Base-by-base conservation (phyloP, 192 early-diverging fungal species). In the Piromyces finnis region DNA sequence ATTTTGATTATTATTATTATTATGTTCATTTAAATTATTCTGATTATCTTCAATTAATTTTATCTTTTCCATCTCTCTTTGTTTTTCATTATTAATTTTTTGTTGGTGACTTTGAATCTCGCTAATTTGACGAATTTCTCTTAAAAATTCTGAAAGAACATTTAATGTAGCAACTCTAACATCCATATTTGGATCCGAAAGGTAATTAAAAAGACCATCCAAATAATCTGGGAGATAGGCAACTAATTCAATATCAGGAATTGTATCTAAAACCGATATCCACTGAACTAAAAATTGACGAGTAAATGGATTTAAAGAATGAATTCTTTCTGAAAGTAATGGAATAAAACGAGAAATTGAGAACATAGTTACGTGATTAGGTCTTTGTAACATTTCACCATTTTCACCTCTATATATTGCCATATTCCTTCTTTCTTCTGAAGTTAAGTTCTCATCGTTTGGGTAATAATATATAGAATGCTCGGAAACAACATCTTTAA, bases 401-500 rank as follows among this genome's bases (percentile, higher is more conserved):
- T 51, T 51, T 51, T 51, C 41, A 51, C 18, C 41, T 51, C 41
- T 51, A 51, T 51, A 51, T 22, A 51, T 51, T 22, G 41, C 32
- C 79, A 30, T 35, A 30, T 30, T 80, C 79, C 51, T 32, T 41
- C 30, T 29, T 22, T 14, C 28, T 30, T 29, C 35, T 28, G 51
- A 29, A 36, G 77, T 80, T n/a, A 27, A 82, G 79, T 80, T 84
- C 29, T 82, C 83, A 51, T 30, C 29, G 15, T 41, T 81, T 16
- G 85, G 91, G 17, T 90, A 82, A 81, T 92, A 97, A 30, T 91
- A 93, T 0, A 91, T 91, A 5, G 95, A 89, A 77, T 94, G 91
- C 81, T 98, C 98, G 1, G 93, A 92, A 0, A 98, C 96, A 85
- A 99, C 94, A 81, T 99, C 98, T 86, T 97, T 98, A 81, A 99